Conservation (phyloP, 176 grass and related monocot genomes). For the Phyllostachys edulis region DNA sequence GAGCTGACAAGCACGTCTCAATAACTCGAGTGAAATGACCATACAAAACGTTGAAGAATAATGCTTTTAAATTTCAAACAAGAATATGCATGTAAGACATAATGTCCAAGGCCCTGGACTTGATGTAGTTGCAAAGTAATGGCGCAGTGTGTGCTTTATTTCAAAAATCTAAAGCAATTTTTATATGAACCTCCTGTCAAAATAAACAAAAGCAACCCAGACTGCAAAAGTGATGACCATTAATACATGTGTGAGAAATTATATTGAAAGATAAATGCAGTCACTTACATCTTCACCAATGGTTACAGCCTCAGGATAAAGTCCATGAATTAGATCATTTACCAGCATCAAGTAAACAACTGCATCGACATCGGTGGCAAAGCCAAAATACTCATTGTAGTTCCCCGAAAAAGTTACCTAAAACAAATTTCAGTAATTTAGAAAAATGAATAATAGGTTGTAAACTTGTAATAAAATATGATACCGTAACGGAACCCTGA, state of each 20-base stretch:
- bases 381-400: slow-evolving; percentile 91
- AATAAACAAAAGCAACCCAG: not conserved
- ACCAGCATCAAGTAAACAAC: slow-evolving; percentile 92
- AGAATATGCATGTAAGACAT: slow-evolving; percentile 1
- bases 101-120: not conserved
- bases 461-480: not conserved
- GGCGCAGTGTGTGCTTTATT: not conserved
- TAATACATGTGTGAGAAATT: slow-evolving; percentile 25
- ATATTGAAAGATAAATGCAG: slow-evolving; percentile 18
- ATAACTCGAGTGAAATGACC: not conserved
- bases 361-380: slow-evolving; percentile 82
- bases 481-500: not conserved
- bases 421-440: slow-evolving; percentile 29
- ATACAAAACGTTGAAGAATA: not conserved
- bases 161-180: slow-evolving; percentile 7
- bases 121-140: slow-evolving; percentile 1
- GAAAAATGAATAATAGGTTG: not conserved
- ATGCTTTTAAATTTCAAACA: not conserved
- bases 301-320: slow-evolving; percentile 72
- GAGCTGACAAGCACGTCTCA: not conserved
- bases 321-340: slow-evolving; percentile 86
- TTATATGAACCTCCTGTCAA: slow-evolving; percentile 1
- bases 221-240: not conserved
- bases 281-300: slow-evolving; percentile 90
- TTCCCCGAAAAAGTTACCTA: slow-evolving; percentile 82